phyloP scores from a whole-genome alignment of 805 yeast genomes.

The Starmera quercuum region DNA sequence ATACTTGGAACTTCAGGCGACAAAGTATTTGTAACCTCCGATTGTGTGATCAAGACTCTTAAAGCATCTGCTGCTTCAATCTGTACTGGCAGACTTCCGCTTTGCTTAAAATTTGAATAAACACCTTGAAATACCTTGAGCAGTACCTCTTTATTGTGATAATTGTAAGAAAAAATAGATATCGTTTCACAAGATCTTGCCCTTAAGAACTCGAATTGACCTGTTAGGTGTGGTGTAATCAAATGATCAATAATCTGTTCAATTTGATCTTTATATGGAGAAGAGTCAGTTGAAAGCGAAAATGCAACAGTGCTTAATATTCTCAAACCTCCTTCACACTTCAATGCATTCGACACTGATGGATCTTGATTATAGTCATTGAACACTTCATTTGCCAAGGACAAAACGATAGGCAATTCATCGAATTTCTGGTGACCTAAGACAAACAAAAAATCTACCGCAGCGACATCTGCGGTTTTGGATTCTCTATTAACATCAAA shows the following conservation, averaged over 20 bases:
- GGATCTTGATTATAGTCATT: constrained; percentile 24
- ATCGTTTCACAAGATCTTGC: constrained; percentile 69
- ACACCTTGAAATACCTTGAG: constrained; percentile 34
- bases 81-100: constrained; percentile 59
- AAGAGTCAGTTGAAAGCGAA: constrained; percentile 34
- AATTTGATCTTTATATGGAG: constrained; percentile 53
- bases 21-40: constrained; percentile 63
- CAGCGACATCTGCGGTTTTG: constrained; percentile 71
- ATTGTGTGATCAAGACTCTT: constrained; percentile 67
- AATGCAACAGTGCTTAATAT: constrained; percentile 67
- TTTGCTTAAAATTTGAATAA: constrained; percentile 31
- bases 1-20: constrained; percentile 69
- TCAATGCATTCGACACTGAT: constrained; percentile 37
- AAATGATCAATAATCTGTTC: constrained; percentile 58
- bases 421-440: constrained; percentile 51
- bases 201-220: constrained; percentile 58
- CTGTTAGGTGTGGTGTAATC: constrained; percentile 65
- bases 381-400: constrained; percentile 47
- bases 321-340: constrained; percentile 78
- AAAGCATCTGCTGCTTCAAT: constrained; percentile 85
- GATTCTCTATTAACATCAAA: constrained; percentile 60
- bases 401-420: constrained; percentile 44
- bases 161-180: constrained; percentile 26
- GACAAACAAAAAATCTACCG: constrained; percentile 64
- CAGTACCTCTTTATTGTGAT: constrained; percentile 27